Conservation (phyloP, 129 eudicot genomes). For the Deinandra increscens region DNA sequence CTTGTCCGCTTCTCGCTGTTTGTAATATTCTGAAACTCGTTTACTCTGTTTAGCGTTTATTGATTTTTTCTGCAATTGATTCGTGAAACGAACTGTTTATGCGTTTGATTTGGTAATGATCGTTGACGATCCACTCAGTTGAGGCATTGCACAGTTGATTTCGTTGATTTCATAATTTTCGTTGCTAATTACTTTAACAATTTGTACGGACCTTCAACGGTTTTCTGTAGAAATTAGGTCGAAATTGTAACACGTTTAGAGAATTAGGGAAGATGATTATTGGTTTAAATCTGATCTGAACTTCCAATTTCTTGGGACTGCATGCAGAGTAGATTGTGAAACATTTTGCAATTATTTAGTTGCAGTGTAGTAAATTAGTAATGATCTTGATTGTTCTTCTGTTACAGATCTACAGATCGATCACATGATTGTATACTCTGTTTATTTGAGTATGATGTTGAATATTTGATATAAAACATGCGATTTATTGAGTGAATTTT, state of each 20-base stretch:
- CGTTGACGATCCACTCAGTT: background rate
- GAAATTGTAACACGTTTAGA: background rate
- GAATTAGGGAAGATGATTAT: slow-evolving; percentile 2
- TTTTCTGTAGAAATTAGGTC: slow-evolving; percentile 3
- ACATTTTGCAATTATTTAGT: slow-evolving; percentile 2
- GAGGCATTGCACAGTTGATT: background rate
- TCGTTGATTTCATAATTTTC: background rate
- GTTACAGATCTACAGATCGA: slow-evolving; percentile 5
- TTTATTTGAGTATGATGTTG: background rate
- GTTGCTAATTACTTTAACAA: slow-evolving; percentile 18
- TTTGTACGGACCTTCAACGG: background rate
- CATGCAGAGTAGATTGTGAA: background rate
- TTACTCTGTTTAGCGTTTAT: background rate
- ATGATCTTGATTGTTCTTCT: slow-evolving; percentile 17
- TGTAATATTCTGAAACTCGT: slow-evolving; percentile 42
- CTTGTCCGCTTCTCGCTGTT: slow-evolving; percentile 93
- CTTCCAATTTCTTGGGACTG: too few relatives aligned
- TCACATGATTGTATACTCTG: background rate
- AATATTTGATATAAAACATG: background rate
- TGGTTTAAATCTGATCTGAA: too few relatives aligned
- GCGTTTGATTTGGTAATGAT: background rate
- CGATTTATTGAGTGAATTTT: slow-evolving; percentile 14
- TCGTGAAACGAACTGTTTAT: slow-evolving; percentile 10
- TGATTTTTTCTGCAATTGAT: background rate
- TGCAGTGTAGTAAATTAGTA: slow-evolving; percentile 12